Evolutionary conservation across 371 early-diverging fungal genomes (phyloP), one percentile per base, ranked within the genome.

Genomic region (Haplosporangium sp.): DNA sequence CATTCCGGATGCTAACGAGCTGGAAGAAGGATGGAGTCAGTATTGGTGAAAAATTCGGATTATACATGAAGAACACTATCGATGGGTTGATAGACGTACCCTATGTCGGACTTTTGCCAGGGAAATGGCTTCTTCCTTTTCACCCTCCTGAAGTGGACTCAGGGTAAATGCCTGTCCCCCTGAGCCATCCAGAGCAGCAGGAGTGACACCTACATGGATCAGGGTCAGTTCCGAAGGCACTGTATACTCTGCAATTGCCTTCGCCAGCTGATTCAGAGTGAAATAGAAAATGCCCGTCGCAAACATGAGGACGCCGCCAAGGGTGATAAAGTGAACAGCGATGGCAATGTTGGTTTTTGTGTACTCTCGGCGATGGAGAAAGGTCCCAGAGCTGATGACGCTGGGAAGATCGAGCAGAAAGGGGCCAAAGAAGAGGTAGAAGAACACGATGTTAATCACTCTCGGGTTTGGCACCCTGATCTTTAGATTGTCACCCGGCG

Each of bases 331-430:
- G 40, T 79, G 80, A 1, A 72, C 62, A 2, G 80, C 80, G 21
- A 79, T 79, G 41, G 80, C 73, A n/a, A 62, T 73, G 48, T 79
- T 79, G 62, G 80, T 58, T 55, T 62, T 69, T 37, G 66, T 65
- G 55, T 79, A 79, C 36, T 79, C 40, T 18, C 53, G 43, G 18
- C 64, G 64, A 12, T 65, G 68, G 41, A 79, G 80, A 62, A 79
- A 79, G 0, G 73, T 79, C 6, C 80, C 80, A 5, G 80, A 79
- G 66, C 80, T 79, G 69, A 79, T 79, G 16, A 79, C 80, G 21
- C 80, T 79, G 1, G 80, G 80, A 6, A 79, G 69, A 36, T 79
- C 80, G 14, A 79, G 66, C 41, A 79, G 38, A 55, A 79, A 73
- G 20, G 80, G 80, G 16, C 80, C 80, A 59, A 79, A 79, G 52